phyloP scores from a whole-genome alignment of 331 rosid species.

The Quercus phellos region DNA sequence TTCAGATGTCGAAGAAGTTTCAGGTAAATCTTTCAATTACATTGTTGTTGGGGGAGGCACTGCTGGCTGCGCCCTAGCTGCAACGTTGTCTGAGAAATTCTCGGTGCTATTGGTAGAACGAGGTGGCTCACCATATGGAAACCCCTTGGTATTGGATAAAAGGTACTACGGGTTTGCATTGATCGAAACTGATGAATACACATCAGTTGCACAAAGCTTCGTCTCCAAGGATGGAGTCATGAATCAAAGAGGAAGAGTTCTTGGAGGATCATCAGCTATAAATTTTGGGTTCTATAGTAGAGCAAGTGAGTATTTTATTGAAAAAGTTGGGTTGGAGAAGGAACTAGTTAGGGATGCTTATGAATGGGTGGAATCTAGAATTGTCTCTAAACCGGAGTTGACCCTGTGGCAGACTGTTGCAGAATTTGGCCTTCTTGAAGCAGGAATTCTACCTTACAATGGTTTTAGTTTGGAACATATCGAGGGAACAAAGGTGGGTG shows the following conservation, averaged over 20 bases:
- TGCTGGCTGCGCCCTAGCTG: conserved; percentile 65
- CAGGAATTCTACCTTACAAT: conserved; percentile 69
- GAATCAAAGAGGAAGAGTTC: conserved; percentile 69
- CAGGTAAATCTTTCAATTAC: conserved; percentile 63
- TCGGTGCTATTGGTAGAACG: conserved; percentile 63
- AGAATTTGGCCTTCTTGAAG: conserved; percentile 59
- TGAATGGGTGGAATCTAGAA: conserved; percentile 67
- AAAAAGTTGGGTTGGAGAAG: conserved; percentile 55
- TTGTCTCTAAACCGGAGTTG: conserved; percentile 48
- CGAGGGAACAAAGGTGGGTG: conserved; percentile 63
- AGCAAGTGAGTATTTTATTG: conserved; percentile 53
- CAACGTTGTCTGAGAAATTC: conserved; percentile 60
- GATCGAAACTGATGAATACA: conserved; percentile 30
- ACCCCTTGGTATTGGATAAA: conserved; percentile 48
- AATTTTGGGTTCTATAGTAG: conserved; percentile 68
- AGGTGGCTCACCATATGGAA: conserved; percentile 59
- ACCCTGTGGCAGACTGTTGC: conserved; percentile 57
- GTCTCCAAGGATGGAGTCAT: conserved; percentile 49
- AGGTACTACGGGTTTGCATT: conserved; percentile 50
- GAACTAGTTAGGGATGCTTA: conserved; percentile 48
- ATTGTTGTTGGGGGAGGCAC: conserved; percentile 81
- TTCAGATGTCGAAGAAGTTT: conserved; percentile 53
- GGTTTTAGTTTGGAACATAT: conserved; percentile 63
- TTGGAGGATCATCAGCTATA: conserved; percentile 69
- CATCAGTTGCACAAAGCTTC: conserved; percentile 63